Percentiles rank a stretch among this genome's conserved stretches.
These are phyloP conservation scores for Aspergillus pseudoterreus DNA, from an alignment of 2,329 filamentous ascomycete genomes.

Conservation along the genomic window DNA sequence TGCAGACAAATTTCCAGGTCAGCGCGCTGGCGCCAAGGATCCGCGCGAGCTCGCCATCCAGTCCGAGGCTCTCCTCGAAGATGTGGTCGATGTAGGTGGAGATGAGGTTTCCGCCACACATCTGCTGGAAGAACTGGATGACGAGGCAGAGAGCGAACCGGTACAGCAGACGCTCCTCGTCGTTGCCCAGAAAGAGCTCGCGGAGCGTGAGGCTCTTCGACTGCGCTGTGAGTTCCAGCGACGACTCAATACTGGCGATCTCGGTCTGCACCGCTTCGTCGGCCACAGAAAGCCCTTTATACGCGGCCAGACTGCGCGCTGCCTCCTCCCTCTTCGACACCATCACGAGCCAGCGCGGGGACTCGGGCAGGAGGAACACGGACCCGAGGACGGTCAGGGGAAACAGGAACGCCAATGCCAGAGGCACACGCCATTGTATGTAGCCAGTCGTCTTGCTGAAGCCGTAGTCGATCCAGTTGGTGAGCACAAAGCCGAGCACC, in stretches of 20 bases:
- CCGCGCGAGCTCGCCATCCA: slow-evolving; percentile 6
- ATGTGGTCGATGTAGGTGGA: slow-evolving; percentile 39
- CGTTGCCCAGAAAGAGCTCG: slow-evolving; percentile 35
- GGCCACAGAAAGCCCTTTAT: slow-evolving; percentile 20
- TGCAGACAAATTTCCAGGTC: slow-evolving; percentile 15
- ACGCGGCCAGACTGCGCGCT: slow-evolving; percentile 13
- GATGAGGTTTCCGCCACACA: slow-evolving; percentile 28
- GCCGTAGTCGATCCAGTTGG: slow-evolving; percentile 46
- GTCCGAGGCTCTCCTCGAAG: slow-evolving; percentile 12
- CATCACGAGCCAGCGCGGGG: slow-evolving; percentile 33
- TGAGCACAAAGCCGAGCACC: slow-evolving; percentile 39
- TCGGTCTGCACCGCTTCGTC: slow-evolving; percentile 40
- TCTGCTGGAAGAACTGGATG: slow-evolving; percentile 48
- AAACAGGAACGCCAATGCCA: slow-evolving; percentile 33
- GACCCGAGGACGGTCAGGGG: slow-evolving; percentile 22
- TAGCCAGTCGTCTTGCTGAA: slow-evolving; percentile 25
- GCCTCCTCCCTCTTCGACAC: slow-evolving; percentile 21
- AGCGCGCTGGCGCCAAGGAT: slow-evolving; percentile 14
- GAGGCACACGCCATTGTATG: slow-evolving; percentile 36
- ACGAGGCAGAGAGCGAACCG: slow-evolving; percentile 46
- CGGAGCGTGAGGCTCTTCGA: slow-evolving; percentile 39
- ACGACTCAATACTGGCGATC: slow-evolving; percentile 46
- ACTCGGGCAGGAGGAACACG: slow-evolving; percentile 32
- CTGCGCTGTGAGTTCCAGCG: slow-evolving; percentile 38
- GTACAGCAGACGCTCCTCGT: slow-evolving; percentile 47